These are phyloP conservation scores for Biancaea sappan DNA, from an alignment of 306 rosid genomes.

Conservation along the genomic window DNA sequence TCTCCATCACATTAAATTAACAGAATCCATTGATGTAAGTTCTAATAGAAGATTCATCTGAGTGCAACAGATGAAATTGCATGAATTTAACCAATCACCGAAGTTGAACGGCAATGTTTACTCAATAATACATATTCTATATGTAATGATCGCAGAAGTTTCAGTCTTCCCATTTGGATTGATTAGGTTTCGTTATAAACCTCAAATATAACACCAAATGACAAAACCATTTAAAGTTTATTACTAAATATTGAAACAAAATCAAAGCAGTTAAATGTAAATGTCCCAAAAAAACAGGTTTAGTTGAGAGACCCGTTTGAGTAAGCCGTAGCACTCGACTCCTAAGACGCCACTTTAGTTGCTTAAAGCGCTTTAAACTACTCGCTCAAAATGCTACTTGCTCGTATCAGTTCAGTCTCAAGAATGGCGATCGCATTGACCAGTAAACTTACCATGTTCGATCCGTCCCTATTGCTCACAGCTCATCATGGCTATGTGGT, in stretches of 20 bases:
- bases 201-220: neutral
- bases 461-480: constrained; percentile 44
- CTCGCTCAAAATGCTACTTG: constrained; percentile 36
- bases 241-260: neutral
- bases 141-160: neutral
- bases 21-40: neutral
- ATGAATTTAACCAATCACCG: neutral
- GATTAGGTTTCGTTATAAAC: neutral
- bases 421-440: constrained; percentile 24
- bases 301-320: constrained; percentile 6
- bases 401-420: constrained; percentile 29
- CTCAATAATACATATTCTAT: neutral
- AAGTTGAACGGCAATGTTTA: neutral
- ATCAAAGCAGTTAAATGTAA: neutral
- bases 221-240: neutral
- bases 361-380: constrained; percentile 38
- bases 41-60: neutral
- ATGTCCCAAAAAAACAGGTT: neutral
- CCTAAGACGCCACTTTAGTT: constrained; percentile 31
- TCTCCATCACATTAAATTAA: neutral
- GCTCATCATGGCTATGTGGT: constrained; percentile 76
- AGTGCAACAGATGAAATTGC: neutral
- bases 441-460: constrained; percentile 34
- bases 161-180: neutral
- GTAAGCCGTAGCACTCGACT: constrained; percentile 39